Evolutionary conservation across 1,284 basidiomycete genomes (phyloP).

Genomic region (Leccinum ponderosum): DNA sequence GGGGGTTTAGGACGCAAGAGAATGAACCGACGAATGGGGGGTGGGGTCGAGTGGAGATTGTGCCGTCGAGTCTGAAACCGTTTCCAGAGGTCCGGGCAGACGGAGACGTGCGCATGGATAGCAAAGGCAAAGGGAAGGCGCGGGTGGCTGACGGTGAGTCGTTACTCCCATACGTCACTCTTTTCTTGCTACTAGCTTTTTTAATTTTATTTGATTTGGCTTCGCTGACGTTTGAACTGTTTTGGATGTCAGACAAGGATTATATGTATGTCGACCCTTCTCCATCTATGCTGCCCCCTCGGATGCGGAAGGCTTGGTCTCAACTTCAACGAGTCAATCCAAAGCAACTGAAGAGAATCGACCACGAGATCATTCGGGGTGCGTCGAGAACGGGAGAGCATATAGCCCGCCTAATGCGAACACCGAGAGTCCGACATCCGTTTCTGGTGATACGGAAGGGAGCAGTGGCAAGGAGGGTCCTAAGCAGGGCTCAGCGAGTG

Average conservation of each 20-base stretch:
- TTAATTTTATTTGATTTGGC: background rate
- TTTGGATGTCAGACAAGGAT: slow-evolving; percentile 8
- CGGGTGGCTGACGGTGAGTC: slow-evolving; percentile 28
- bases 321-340: slow-evolving; percentile 19
- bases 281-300: slow-evolving; percentile 50
- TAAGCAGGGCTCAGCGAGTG: background rate
- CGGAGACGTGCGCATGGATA: slow-evolving; percentile 3
- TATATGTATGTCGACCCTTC: slow-evolving; percentile 4
- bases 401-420: slow-evolving; percentile 10
- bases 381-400: slow-evolving; percentile 9
- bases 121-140: slow-evolving; percentile 27
- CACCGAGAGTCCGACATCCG: slow-evolving; percentile 22
- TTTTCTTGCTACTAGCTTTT: background rate
- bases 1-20: slow-evolving; percentile 67
- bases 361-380: background rate
- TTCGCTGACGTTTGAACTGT: background rate
- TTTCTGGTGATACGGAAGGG: slow-evolving; percentile 8
- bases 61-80: slow-evolving; percentile 30
- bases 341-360: slow-evolving; percentile 7
- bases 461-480: background rate
- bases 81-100: slow-evolving; percentile 14
- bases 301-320: slow-evolving; percentile 60
- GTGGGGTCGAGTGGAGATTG: slow-evolving; percentile 63
- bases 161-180: background rate
- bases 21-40: slow-evolving; percentile 54